Base-by-base conservation (phyloP, 2,329 filamentous ascomycete genomes). In the Chrysoporthe deuterocubensis region DNA sequence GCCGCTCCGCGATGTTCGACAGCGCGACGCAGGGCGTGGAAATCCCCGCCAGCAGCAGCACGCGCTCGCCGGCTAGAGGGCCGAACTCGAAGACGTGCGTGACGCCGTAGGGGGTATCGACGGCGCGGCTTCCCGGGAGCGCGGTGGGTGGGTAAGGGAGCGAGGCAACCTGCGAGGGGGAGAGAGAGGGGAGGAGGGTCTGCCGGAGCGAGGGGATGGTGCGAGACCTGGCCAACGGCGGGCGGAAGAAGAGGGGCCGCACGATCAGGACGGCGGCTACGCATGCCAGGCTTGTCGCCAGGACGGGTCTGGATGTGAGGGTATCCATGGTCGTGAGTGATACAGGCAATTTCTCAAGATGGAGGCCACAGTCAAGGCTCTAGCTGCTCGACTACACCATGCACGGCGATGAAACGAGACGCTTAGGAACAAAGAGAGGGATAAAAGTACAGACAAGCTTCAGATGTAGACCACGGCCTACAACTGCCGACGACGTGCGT, bases 11-110 rank as follows among this genome's bases (percentile, higher is more conserved):
- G 44, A 96, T 78, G 57, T 85, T 85, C 37, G 85, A 85, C 18
- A 96, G 82, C 1, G 92, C 89, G 73, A 94, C 86, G 76, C 91
- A 93, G 0, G 93, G 91, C 0, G 92, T 96, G 69, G 90, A 93
- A 75, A 96, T 95, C 57, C 93, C 93, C 76, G 96, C 93, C 9
- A 97, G 83, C 44, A 96, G 83, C 18, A 96, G 78, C 4, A 96
- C 89, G 74, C 92, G 94, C 58, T 86, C 84, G 8, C 93, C 93
- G 65, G 87, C 78, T 62, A 89, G 84, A 1, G 92, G 91, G 1
- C 93, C 93, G 80, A 91, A 96, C 81, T 96, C 93, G 76, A 96
- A 96, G 32, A 92, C 90, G 48, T 92, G 84, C 65, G 94, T 89
- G 44, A 83, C 88, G 62, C 93, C 93, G 76, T 93, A 94, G 74